Evolutionary conservation across 2,329 filamentous ascomycete genomes (phyloP).

Genomic region (Metarhizium brunneum): DNA sequence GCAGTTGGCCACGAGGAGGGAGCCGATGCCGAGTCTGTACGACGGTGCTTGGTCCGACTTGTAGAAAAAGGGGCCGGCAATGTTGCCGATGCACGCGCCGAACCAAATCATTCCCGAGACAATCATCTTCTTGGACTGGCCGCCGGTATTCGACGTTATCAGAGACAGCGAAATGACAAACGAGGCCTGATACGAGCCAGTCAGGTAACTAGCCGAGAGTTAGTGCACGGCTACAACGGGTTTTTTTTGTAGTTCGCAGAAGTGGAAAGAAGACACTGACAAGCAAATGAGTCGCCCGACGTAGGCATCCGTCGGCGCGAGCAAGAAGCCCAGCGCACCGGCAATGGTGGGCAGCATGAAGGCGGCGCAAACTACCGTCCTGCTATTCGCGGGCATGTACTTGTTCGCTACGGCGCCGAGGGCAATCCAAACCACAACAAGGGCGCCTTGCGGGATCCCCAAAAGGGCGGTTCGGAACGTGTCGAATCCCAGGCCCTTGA

Average conservation of each 20-base stretch:
- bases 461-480: constrained; percentile 26
- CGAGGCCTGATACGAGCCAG: constrained; percentile 29
- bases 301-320: constrained; percentile 38
- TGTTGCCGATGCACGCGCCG: constrained; percentile 51
- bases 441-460: constrained; percentile 27
- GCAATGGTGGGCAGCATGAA: constrained; percentile 10
- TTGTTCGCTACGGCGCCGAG: constrained; percentile 29
- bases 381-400: constrained; percentile 33
- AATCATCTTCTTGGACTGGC: constrained; percentile 55
- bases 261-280: constrained; percentile 15
- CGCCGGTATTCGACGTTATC: constrained; percentile 40
- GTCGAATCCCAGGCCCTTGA: constrained; percentile 46
- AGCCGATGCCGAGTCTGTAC: constrained; percentile 30
- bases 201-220: constrained; percentile 18
- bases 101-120: constrained; percentile 54
- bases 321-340: constrained; percentile 48
- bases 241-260: neutral
- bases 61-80: constrained; percentile 55
- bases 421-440: constrained; percentile 30
- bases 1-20: constrained; percentile 30
- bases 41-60: constrained; percentile 38
- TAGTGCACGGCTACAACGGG: too few relatives aligned
- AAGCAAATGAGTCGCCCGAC: constrained; percentile 48
- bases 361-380: constrained; percentile 21
- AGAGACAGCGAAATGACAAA: constrained; percentile 33